Evolutionary conservation across 2,329 filamentous ascomycete genomes (phyloP).

Genomic region (Incumbomyces delicatus): DNA sequence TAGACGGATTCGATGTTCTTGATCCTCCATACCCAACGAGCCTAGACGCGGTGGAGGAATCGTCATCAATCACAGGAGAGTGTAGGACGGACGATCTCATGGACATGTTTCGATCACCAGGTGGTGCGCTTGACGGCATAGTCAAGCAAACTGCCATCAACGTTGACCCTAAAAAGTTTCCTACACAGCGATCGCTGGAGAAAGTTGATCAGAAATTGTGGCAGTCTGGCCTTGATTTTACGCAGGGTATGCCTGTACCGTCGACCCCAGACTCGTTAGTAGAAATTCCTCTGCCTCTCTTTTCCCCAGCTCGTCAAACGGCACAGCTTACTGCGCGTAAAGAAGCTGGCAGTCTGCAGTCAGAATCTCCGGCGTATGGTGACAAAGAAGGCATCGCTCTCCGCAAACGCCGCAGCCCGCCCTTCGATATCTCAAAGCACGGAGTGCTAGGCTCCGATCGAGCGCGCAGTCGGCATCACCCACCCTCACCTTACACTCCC

Average conservation of each 20-base stretch:
- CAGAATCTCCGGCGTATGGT: slow-evolving; percentile 2
- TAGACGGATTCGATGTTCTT: no score
- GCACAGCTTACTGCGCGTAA: neutral
- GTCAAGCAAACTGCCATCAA: no score
- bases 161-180: no score
- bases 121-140: neutral
- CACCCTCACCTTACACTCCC: no score
- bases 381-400: slow-evolving; percentile 7
- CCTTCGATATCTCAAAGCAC: neutral
- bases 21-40: no score
- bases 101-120: neutral
- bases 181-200: no score
- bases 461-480: neutral
- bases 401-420: slow-evolving; percentile 14
- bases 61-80: no score
- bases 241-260: slow-evolving; percentile 4
- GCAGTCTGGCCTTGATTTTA: neutral
- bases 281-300: slow-evolving; percentile 16
- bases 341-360: neutral
- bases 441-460: neutral
- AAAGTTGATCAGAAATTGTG: no score
- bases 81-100: no score
- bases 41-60: neutral
- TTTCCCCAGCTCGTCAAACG: slow-evolving; percentile 7
- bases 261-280: slow-evolving; percentile 7